Percentiles rank a stretch among this genome's conserved stretches.
phyloP scores from a whole-genome alignment of 208 protist genomes.

The Herpetomonas samuelpessoai region DNA sequence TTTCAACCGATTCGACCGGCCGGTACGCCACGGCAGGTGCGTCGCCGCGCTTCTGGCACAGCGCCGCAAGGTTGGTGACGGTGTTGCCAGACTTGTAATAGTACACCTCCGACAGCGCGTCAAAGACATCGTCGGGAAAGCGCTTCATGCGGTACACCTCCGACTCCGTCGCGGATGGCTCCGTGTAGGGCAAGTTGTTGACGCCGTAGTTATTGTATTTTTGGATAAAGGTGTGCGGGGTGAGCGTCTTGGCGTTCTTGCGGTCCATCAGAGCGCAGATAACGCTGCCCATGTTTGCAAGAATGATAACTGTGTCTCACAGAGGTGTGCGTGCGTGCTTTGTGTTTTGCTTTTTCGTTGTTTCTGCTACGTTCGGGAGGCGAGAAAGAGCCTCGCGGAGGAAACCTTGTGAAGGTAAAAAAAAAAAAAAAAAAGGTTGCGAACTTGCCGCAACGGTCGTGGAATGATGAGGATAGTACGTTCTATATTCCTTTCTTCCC shows the following conservation, averaged over 20 bases:
- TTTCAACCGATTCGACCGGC: slow-evolving; percentile 40
- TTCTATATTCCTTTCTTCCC: too few relatives aligned
- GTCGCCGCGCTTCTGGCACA: slow-evolving; percentile 43
- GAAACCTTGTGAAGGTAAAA: slow-evolving; percentile 7
- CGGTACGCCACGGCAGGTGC: slow-evolving; percentile 55
- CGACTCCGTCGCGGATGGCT: slow-evolving; percentile 21
- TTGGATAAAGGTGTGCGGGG: slow-evolving; percentile 13
- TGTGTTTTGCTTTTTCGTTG: too few relatives aligned
- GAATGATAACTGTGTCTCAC: too few relatives aligned
- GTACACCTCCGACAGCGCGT: slow-evolving; percentile 25
- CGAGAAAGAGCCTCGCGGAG: too few relatives aligned
- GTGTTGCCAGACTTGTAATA: slow-evolving; percentile 40
- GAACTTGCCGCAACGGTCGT: too few relatives aligned
- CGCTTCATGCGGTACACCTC: slow-evolving; percentile 65
- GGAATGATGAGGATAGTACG: too few relatives aligned
- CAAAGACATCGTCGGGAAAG: slow-evolving; percentile 37
- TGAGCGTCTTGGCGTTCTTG: slow-evolving; percentile 8
- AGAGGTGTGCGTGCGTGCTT: too few relatives aligned
- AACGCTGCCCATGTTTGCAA: slow-evolving; percentile 11
- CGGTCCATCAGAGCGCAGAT: slow-evolving; percentile 11
- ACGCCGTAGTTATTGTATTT: slow-evolving; percentile 16
- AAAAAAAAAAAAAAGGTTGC: slow-evolving; percentile 11
- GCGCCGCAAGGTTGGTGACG: slow-evolving; percentile 26
- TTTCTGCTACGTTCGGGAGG: too few relatives aligned
- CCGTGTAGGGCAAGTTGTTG: slow-evolving; percentile 6